Evolutionary conservation across 345 rosid species (phyloP).

Genomic region (Firmiana major): DNA sequence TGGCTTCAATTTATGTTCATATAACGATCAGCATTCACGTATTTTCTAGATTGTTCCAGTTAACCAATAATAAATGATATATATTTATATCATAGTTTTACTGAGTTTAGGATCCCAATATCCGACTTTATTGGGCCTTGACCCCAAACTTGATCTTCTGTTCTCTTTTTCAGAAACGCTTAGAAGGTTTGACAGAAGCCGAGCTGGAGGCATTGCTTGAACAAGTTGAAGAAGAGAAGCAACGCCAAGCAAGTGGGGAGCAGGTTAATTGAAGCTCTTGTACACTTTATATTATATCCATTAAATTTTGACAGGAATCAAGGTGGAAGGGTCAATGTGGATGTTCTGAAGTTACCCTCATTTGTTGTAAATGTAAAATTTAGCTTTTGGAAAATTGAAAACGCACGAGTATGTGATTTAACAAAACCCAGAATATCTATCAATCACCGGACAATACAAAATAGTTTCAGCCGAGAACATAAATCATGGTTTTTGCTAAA

Average conservation of each 20-base stretch:
- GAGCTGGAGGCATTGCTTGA: constrained; percentile 79
- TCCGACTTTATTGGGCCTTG: neutral
- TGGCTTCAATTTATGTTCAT: neutral
- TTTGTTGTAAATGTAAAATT: neutral
- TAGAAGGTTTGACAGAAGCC: constrained; percentile 86
- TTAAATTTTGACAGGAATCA: neutral
- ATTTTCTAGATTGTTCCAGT: neutral
- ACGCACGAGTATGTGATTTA: neutral
- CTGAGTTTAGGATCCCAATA: too few species aligned
- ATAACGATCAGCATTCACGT: neutral
- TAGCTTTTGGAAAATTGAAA: neutral
- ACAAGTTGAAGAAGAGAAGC: constrained; percentile 95
- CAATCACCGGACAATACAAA: too few species aligned
- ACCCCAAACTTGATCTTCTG: neutral
- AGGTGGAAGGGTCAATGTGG: neutral
- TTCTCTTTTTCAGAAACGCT: constrained; percentile 57
- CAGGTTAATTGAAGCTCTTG: constrained; percentile 35
- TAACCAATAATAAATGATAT: too few species aligned
- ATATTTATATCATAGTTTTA: too few species aligned
- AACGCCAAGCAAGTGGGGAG: constrained; percentile 43
- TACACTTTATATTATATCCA: neutral
- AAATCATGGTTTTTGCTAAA: neutral
- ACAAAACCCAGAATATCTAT: neutral
- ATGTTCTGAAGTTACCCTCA: neutral
- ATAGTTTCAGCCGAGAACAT: too few species aligned